Conservation (phyloP, 371 early-diverging fungal species). For the Mucor ambiguus region DNA sequence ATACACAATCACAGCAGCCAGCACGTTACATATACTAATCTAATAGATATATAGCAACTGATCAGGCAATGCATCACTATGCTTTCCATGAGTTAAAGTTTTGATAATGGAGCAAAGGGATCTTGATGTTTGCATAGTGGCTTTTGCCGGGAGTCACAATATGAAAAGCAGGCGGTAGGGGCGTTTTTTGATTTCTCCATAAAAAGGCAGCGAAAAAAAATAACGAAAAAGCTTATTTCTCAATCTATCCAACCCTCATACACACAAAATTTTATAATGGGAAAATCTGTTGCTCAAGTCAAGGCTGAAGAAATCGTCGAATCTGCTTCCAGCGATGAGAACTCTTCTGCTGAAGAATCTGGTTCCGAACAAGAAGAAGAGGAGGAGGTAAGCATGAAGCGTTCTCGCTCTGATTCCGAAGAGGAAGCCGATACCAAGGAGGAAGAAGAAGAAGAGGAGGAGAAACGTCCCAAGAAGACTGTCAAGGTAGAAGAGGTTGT, state of each 20-base stretch:
- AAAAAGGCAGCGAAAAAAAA: constrained; percentile 10
- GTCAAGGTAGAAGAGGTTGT: constrained; percentile 47
- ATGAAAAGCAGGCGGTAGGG: constrained; percentile 13
- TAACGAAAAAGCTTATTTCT: background rate
- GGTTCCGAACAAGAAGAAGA: constrained; percentile 36
- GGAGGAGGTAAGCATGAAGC: constrained; percentile 28
- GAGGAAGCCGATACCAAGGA: background rate
- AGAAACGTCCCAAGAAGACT: constrained; percentile 51
- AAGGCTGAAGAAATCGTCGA: constrained; percentile 87
- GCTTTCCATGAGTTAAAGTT: background rate
- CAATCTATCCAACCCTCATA: background rate
- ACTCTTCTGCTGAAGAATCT: constrained; percentile 17
- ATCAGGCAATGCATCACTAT: background rate
- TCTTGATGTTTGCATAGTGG: background rate
- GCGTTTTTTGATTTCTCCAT: background rate
- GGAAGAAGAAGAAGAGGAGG: constrained; percentile 28
- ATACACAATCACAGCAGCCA: background rate
- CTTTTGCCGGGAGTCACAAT: constrained; percentile 11
- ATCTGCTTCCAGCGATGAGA: constrained; percentile 11
- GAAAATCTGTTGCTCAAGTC: constrained; percentile 93
- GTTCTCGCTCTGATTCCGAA: constrained; percentile 22
- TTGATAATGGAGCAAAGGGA: background rate
- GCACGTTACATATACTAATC: background rate
- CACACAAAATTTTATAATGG: constrained; percentile 36
- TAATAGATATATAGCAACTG: background rate